Percentiles rank a stretch among this genome's conserved stretches.
These are phyloP conservation scores for Cyclotella kingstonii DNA, from an alignment of 108 stramenopile species.

Conservation along the genomic window DNA sequence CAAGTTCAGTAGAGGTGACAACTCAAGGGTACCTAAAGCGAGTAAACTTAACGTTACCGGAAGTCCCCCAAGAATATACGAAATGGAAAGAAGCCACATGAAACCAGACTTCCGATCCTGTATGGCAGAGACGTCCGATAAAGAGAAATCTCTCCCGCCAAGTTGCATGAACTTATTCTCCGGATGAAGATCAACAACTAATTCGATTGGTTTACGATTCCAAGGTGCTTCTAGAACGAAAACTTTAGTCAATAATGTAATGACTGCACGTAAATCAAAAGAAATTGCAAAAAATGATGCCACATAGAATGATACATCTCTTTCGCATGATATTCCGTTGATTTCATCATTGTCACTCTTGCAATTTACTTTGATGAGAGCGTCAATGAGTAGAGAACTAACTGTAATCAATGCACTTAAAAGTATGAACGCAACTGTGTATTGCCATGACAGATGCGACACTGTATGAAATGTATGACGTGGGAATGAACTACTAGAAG, in stretches of 20 bases:
- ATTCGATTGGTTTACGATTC: constrained; percentile 20
- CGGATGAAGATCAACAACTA: constrained; percentile 37
- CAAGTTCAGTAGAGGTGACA: neutral
- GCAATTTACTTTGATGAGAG: constrained; percentile 11
- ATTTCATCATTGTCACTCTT: neutral
- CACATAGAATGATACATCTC: constrained; percentile 9
- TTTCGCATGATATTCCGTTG: constrained; percentile 8
- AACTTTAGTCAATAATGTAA: constrained; percentile 9
- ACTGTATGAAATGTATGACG: constrained; percentile 9
- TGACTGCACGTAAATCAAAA: constrained; percentile 18
- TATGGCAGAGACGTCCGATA: constrained; percentile 13
- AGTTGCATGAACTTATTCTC: constrained; percentile 20
- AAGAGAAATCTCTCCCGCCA: constrained; percentile 11
- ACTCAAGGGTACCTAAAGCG: constrained; percentile 12
- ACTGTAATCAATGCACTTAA: neutral
- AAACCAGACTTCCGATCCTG: constrained; percentile 6
- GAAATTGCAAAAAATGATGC: constrained; percentile 1
- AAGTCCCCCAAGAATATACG: constrained; percentile 21
- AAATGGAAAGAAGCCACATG: constrained; percentile 14
- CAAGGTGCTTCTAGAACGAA: constrained; percentile 17
- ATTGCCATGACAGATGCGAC: constrained; percentile 23
- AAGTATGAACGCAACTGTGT: constrained; percentile 12
- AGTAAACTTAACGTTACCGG: constrained; percentile 26
- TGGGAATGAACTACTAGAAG: constrained; percentile 14
- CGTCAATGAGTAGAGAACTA: neutral